These are phyloP conservation scores for Leishmania martiniquensis DNA, from an alignment of 208 protist species.

Conservation along the genomic window DNA sequence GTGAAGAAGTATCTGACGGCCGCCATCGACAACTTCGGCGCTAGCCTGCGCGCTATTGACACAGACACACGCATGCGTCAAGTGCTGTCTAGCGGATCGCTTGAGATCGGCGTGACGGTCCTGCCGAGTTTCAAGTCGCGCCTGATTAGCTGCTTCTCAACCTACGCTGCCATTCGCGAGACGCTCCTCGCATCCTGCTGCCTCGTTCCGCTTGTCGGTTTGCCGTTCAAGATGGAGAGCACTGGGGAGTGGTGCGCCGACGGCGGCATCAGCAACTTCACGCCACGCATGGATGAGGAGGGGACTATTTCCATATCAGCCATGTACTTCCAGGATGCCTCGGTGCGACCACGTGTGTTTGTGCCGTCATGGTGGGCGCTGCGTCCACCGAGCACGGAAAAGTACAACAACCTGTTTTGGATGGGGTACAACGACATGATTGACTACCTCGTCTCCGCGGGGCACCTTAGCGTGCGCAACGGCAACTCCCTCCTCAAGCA, in stretches of 20 bases:
- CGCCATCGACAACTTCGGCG: constrained; percentile 50
- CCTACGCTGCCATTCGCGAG: constrained; percentile 57
- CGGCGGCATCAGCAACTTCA: constrained; percentile 71
- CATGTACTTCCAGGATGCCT: constrained; percentile 82
- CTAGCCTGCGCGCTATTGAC: constrained; percentile 44
- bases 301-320: constrained; percentile 68
- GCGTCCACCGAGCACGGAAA: constrained; percentile 45
- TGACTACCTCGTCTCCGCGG: constrained; percentile 57
- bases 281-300: constrained; percentile 60
- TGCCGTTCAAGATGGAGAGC: constrained; percentile 64
- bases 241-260: constrained; percentile 81
- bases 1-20: constrained; percentile 49
- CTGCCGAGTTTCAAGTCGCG: constrained; percentile 54
- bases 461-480: constrained; percentile 26
- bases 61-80: constrained; percentile 25
- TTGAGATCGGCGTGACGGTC: constrained; percentile 74
- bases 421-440: constrained; percentile 88
- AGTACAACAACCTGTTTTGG: constrained; percentile 69
- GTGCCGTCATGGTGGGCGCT: constrained; percentile 82
- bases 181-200: constrained; percentile 70
- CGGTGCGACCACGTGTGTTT: constrained; percentile 64
- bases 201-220: constrained; percentile 66
- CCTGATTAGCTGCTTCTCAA: constrained; percentile 46
- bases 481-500: constrained; percentile 45
- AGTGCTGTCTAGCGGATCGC: constrained; percentile 45